These are phyloP conservation scores for Epichloe sp. DNA, from an alignment of 2,329 filamentous ascomycete species.

Conservation along the genomic window DNA sequence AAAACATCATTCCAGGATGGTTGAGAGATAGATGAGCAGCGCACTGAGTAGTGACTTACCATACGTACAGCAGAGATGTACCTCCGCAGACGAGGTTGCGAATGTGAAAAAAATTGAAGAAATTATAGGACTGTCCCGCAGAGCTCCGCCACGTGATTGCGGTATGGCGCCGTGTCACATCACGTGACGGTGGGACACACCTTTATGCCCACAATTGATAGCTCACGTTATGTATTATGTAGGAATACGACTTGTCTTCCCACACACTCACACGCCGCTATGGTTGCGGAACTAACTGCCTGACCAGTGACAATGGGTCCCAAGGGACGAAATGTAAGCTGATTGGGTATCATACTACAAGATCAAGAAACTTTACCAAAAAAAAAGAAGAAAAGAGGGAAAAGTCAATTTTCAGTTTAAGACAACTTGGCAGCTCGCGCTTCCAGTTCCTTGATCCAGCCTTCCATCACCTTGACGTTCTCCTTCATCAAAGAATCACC, in stretches of 20 bases:
- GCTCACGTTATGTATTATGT: no score
- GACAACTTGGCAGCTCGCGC: conserved; percentile 53
- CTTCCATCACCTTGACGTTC: conserved; percentile 76
- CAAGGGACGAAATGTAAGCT: not conserved
- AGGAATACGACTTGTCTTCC: no score
- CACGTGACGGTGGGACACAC: no score
- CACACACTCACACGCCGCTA: no score
- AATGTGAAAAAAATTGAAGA: not conserved
- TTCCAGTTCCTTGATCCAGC: conserved; percentile 82
- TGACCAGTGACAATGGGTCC: not conserved
- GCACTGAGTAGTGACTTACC: conserved; percentile 6
- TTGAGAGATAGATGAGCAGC: conserved; percentile 1
- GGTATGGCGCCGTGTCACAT: not conserved
- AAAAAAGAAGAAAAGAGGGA: not conserved
- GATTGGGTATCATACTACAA: conserved; percentile 8
- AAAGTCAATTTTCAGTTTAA: conserved; percentile 7
- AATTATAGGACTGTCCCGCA: not conserved
- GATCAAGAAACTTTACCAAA: not conserved
- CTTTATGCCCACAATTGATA: no score
- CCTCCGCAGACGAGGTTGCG: not conserved
- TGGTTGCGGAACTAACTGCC: not conserved
- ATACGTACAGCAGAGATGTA: not conserved
- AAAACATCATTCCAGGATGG: conserved; percentile 34
- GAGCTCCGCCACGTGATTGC: not conserved
- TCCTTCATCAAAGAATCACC: conserved; percentile 57